These are phyloP conservation scores for Nidula microcarpa DNA, from an alignment of 768 basidiomycete genomes.

Conservation along the genomic window DNA sequence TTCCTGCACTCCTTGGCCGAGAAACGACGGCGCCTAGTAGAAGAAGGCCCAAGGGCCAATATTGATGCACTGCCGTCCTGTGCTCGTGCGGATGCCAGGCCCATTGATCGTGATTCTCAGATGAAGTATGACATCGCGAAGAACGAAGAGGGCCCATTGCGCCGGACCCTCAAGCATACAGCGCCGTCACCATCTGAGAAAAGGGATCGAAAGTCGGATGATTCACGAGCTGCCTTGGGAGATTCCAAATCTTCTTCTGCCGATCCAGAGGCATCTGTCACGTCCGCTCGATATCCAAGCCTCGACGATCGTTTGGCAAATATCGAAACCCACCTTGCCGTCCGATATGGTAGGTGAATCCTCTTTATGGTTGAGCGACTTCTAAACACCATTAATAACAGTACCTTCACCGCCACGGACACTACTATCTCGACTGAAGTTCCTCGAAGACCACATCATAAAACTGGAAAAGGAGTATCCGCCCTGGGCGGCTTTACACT, in stretches of 20 bases:
- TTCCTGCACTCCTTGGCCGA: constrained; percentile 61
- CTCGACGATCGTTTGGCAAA: constrained; percentile 62
- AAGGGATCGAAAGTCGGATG: not conserved
- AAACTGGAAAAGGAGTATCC: constrained; percentile 80
- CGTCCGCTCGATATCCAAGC: constrained; percentile 49
- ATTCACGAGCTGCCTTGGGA: constrained; percentile 4
- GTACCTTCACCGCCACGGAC: constrained; percentile 71
- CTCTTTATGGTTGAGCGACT: not conserved
- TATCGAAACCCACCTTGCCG: constrained; percentile 68
- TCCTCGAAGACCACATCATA: constrained; percentile 75
- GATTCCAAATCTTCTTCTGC: not conserved
- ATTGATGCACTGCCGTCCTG: constrained; percentile 43
- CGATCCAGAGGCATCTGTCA: constrained; percentile 15
- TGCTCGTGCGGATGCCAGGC: constrained; percentile 71
- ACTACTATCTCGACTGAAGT: constrained; percentile 60
- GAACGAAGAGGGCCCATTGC: constrained; percentile 75
- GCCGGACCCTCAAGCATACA: constrained; percentile 47
- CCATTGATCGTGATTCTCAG: constrained; percentile 68
- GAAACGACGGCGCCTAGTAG: constrained; percentile 43
- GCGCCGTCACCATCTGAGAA: not conserved
- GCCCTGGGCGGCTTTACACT: constrained; percentile 86
- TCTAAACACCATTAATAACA: constrained; percentile 17
- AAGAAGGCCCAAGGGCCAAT: constrained; percentile 15
- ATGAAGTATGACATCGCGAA: constrained; percentile 89
- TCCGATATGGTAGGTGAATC: constrained; percentile 61